These are phyloP conservation scores for Suhomyces yuchorum DNA, from an alignment of 1,139 yeast genomes.

Conservation along the genomic window DNA sequence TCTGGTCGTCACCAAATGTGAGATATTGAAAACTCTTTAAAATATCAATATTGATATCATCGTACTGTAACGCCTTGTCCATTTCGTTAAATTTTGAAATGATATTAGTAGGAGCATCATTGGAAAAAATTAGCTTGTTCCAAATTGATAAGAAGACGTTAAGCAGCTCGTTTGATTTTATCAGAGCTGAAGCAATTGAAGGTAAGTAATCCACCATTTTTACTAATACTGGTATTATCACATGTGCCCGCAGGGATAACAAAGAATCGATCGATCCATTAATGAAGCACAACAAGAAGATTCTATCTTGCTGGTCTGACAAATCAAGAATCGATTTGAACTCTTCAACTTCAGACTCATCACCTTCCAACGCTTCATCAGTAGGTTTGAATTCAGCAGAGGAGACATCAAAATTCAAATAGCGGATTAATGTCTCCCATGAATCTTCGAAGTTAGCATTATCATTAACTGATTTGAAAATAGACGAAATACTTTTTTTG, in stretches of 20 bases:
- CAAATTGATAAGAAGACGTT: constrained; percentile 33
- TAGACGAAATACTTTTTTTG: constrained; percentile 3
- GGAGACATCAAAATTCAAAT: constrained; percentile 45
- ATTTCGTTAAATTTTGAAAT: constrained; percentile 27
- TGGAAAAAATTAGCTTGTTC: constrained; percentile 27
- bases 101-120: constrained; percentile 22
- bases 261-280: constrained; percentile 29
- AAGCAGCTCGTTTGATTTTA: constrained; percentile 22
- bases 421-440: constrained; percentile 43
- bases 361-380: constrained; percentile 17
- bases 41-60: constrained; percentile 28
- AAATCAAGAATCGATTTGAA: constrained; percentile 29
- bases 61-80: constrained; percentile 30
- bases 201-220: constrained; percentile 29
- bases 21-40: constrained; percentile 29
- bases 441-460: constrained; percentile 24
- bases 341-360: constrained; percentile 22
- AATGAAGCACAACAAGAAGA: constrained; percentile 29
- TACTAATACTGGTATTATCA: constrained; percentile 20
- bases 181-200: constrained; percentile 25
- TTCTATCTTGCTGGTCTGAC: constrained; percentile 21
- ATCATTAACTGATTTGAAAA: constrained; percentile 24
- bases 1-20: constrained; percentile 16
- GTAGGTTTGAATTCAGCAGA: constrained; percentile 26
- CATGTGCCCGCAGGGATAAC: constrained; percentile 19